Conservation (phyloP, 768 basidiomycete genomes). For the Royoungia palumana region DNA sequence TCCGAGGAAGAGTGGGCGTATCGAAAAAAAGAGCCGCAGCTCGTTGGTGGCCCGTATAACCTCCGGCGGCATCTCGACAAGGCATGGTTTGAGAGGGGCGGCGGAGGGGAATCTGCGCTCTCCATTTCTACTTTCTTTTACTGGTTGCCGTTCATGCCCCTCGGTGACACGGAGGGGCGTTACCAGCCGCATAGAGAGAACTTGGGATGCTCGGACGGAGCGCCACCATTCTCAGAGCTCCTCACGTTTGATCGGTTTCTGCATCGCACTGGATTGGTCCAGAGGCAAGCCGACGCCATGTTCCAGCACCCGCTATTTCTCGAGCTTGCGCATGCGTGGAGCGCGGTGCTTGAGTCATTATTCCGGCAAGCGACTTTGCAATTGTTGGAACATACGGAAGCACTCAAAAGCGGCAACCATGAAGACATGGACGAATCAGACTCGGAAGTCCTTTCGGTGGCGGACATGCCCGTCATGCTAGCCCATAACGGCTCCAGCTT, state of each 20-base stretch:
- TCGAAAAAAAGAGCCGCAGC: conserved; percentile 46
- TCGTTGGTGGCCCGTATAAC: conserved; percentile 48
- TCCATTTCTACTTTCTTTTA: conserved; percentile 44
- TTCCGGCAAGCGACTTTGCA: conserved; percentile 16
- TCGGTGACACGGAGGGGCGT: conserved; percentile 16
- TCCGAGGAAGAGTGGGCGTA: conserved; percentile 47
- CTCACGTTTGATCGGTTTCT: conserved; percentile 45
- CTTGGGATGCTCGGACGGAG: neutral
- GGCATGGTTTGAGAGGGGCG: conserved; percentile 44
- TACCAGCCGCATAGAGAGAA: neutral
- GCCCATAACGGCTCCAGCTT: conserved; percentile 7
- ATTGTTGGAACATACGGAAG: conserved; percentile 18
- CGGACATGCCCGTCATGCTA: neutral
- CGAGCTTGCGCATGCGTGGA: conserved; percentile 33
- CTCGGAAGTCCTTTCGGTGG: neutral
- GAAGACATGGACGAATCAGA: neutral
- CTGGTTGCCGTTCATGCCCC: conserved; percentile 46
- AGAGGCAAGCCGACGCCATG: conserved; percentile 32
- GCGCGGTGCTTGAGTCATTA: conserved; percentile 3
- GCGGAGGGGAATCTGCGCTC: conserved; percentile 38
- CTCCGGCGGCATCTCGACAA: conserved; percentile 46
- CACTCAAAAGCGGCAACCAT: no score
- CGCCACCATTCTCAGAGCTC: conserved; percentile 40
- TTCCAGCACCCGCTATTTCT: conserved; percentile 43
- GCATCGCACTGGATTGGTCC: conserved; percentile 36